These are phyloP conservation scores for Ilyonectria robusta DNA, from an alignment of 2,329 filamentous ascomycete species.

Conservation along the genomic window DNA sequence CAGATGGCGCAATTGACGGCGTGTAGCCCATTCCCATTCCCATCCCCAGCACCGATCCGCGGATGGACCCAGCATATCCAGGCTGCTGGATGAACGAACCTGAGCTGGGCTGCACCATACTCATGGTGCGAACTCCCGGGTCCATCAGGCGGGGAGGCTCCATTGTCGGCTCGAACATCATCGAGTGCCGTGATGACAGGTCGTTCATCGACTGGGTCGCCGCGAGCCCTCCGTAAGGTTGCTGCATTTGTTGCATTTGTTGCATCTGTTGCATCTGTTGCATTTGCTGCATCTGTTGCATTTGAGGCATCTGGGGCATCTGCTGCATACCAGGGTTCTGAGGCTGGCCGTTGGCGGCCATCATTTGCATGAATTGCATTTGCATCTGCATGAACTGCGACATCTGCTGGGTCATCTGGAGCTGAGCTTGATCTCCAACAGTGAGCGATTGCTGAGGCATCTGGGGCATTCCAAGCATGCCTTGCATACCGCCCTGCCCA, in stretches of 20 bases:
- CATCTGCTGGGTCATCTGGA: slow-evolving; percentile 89
- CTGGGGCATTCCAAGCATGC: slow-evolving; percentile 48
- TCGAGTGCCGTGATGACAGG: slow-evolving; percentile 60
- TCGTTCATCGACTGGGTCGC: slow-evolving; percentile 61
- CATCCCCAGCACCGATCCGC: slow-evolving; percentile 29
- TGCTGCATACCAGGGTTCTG: slow-evolving; percentile 37
- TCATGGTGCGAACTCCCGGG: slow-evolving; percentile 78
- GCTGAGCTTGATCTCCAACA: slow-evolving; percentile 79
- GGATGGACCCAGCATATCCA: slow-evolving; percentile 50
- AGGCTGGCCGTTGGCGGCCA: slow-evolving; percentile 61
- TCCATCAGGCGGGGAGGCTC: slow-evolving; percentile 61
- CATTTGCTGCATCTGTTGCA: slow-evolving; percentile 32
- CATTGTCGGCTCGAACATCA: slow-evolving; percentile 62
- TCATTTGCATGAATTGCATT: slow-evolving; percentile 94
- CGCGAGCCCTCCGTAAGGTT: slow-evolving; percentile 46
- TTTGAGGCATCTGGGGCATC: slow-evolving; percentile 21
- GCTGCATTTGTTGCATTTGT: slow-evolving; percentile 42
- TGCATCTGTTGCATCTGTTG: slow-evolving; percentile 39
- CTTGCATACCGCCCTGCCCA: slow-evolving; percentile 25
- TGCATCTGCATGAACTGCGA: slow-evolving; percentile 93
- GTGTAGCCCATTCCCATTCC: slow-evolving; percentile 75
- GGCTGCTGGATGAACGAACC: slow-evolving; percentile 69
- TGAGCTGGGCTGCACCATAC: slow-evolving; percentile 82
- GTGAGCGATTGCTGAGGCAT: slow-evolving; percentile 65
- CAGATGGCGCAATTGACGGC: slow-evolving; percentile 93